Percentiles rank a stretch among this genome's conserved stretches.
Conservation (phyloP, 2,329 filamentous ascomycete genomes). For the Ceratocystis variospora region DNA sequence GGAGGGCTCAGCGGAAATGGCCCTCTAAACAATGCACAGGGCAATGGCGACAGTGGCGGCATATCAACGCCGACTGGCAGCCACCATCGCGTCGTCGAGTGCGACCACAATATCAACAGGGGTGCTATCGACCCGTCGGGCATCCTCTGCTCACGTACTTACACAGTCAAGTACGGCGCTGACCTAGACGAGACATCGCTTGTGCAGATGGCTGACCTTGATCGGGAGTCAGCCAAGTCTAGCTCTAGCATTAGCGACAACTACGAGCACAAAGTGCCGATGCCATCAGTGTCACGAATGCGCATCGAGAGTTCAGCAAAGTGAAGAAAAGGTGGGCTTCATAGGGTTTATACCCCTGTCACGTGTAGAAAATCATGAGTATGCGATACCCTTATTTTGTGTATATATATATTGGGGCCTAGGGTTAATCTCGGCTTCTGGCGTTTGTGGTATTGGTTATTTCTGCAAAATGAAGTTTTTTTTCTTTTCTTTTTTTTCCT, state of each 20-base stretch:
- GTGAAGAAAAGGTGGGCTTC: background rate
- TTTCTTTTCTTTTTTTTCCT: no score
- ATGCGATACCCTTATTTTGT: background rate
- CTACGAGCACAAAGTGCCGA: slow-evolving; percentile 14
- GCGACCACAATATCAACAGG: background rate
- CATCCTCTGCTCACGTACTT: slow-evolving; percentile 13
- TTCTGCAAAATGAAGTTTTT: background rate
- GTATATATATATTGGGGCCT: background rate
- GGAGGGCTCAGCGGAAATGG: background rate
- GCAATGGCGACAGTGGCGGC: background rate
- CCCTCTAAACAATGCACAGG: no score
- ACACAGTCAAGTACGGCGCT: slow-evolving; percentile 13
- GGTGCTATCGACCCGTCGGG: background rate
- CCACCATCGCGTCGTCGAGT: background rate
- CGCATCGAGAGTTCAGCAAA: background rate
- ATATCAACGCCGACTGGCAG: background rate
- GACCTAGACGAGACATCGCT: slow-evolving; percentile 14
- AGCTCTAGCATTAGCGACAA: background rate
- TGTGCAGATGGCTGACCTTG: slow-evolving; percentile 16
- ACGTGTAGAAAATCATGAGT: background rate
- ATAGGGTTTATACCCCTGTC: background rate
- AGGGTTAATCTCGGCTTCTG: background rate
- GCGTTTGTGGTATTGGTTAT: background rate
- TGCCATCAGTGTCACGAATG: slow-evolving; percentile 1
- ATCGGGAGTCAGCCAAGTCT: slow-evolving; percentile 3